Base-by-base conservation (phyloP, 192 early-diverging fungal genomes). In the Funneliformis geosporum region DNA sequence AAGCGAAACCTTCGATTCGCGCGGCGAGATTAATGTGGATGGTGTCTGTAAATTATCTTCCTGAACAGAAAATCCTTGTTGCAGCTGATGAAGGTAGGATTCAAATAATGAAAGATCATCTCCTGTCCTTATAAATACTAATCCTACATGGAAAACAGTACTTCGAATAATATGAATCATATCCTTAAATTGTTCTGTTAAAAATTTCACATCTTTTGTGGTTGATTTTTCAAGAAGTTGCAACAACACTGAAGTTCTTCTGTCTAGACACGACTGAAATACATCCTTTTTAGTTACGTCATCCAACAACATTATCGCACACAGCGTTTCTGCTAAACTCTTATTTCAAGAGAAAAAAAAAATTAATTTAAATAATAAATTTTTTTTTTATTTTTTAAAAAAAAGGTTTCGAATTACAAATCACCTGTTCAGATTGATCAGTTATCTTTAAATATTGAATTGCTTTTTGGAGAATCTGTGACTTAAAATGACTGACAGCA, bases 381-480 rank as follows among this genome's bases (percentile, higher is more conserved):
- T 3, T 42, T 60, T 47, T 46, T 27, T 73, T 70, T 73, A 40
- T 55, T 78, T 25, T 5, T 38, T 0, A 0, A 23, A 42, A 65
- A 60, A 28, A 10, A 72, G 2, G 25, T 16, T 12, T 18, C 1
- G n/a, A n/a, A 21, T 21, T 8, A 27, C 6, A 8, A 38, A 59
- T 66, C 83, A 93, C 91, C 83, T 92, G 80, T 40, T 84, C 79
- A 60, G 84, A 75, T 67, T 86, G 82, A 8, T 83, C 72, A 5
- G 82, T 27, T 18, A 80, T 73, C 78, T 85, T 85, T 16, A 93
- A 77, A 78, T 90, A 84, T 11, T 73, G 66, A 4, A 82, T 87
- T 25, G 91, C 86, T 81, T 90, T 90, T 73, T 94, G 87, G 38
- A 95, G 80, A 59, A 96, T 95, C 76, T 96, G 93, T 1, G 85